Evolutionary conservation across 495 filamentous ascomycete genomes (phyloP).

Genomic region (Halenospora varia): DNA sequence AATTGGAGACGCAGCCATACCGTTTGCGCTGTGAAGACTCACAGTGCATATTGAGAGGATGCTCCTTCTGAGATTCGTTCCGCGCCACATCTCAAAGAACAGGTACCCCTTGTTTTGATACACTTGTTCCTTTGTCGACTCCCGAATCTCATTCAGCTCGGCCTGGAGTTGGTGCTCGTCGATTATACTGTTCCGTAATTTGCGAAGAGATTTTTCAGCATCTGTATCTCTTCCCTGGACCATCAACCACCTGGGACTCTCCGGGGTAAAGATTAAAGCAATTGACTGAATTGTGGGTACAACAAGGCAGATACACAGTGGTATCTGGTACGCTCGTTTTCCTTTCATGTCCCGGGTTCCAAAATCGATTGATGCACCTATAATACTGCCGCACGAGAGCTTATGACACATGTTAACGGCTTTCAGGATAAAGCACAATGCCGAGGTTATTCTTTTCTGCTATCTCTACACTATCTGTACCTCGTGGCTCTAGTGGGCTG

Average conservation of each 20-base stretch:
- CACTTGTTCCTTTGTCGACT: slow-evolving; percentile 44
- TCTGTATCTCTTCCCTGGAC: slow-evolving; percentile 40
- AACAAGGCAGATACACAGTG: slow-evolving; percentile 53
- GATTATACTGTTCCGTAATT: slow-evolving; percentile 27
- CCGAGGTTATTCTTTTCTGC: too few relatives aligned
- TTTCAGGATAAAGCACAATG: too few relatives aligned
- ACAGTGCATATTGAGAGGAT: slow-evolving; percentile 28
- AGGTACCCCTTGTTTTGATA: slow-evolving; percentile 36
- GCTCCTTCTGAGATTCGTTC: slow-evolving; percentile 44
- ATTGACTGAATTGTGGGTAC: slow-evolving; percentile 47
- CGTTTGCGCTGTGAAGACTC: slow-evolving; percentile 32
- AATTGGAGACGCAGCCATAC: slow-evolving; percentile 24
- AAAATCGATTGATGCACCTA: slow-evolving; percentile 57
- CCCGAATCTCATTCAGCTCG: slow-evolving; percentile 48
- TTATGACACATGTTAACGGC: too few relatives aligned
- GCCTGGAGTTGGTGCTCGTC: slow-evolving; percentile 33
- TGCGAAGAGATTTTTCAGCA: slow-evolving; percentile 39
- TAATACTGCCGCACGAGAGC: neutral
- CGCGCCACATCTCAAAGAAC: slow-evolving; percentile 50
- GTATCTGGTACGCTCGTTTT: slow-evolving; percentile 50
- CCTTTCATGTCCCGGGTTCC: slow-evolving; percentile 43
- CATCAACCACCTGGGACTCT: slow-evolving; percentile 59
- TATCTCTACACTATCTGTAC: too few relatives aligned
- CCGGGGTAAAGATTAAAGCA: slow-evolving; percentile 55
- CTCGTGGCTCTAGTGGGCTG: too few relatives aligned